Evolutionary conservation across 2,329 filamentous ascomycete genomes (phyloP), one percentile per base, ranked within the genome.

Genomic region (Penicillium freii): DNA sequence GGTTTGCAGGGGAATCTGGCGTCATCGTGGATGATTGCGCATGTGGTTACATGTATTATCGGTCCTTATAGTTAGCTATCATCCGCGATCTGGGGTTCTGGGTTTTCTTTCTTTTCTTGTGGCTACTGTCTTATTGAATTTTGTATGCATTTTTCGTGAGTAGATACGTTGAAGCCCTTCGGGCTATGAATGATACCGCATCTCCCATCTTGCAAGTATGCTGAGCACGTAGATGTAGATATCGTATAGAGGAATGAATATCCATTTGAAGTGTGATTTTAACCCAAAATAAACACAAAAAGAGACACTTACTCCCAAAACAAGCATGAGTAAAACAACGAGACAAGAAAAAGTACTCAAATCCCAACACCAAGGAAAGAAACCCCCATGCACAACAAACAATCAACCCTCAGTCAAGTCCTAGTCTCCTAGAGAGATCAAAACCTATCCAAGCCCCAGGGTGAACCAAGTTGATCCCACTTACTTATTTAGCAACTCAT

Each of bases 401-500:
- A 42, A 55, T 25, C 33, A 5, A 11, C 39, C 34, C 42, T 13
- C 27, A 51, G 39, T 51, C 48, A 54, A 53, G 34, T 36, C 17
- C 3, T 10, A 19, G 43, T 29, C 43, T 45, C 5, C 39, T 1
- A 40, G 21, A 43, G 40, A 33, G 13, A 33, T 2, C 11, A 5
- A 19, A 15, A 17, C 11, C 44, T 23, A 34, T 47, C 31, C 21
- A 25, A 25, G 5, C 21, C 42, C 21, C 43, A 52, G 39, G 48
- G 27, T 42, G 36, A 50, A 47, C 27, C 48, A 43, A 47, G 34
- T 23, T 23, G 27, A 34, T 23, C 33, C 38, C 29, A 15, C 38
- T 45, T 40, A 23, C 15, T 56, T 46, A 11, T n/a, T 33, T 40
- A 52, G 54, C 15, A 34, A 42, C 58, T 77, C 66, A 81, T 66